These are phyloP conservation scores for Diaporthe velutina DNA, from an alignment of 2,329 filamentous ascomycete genomes.

Conservation along the genomic window DNA sequence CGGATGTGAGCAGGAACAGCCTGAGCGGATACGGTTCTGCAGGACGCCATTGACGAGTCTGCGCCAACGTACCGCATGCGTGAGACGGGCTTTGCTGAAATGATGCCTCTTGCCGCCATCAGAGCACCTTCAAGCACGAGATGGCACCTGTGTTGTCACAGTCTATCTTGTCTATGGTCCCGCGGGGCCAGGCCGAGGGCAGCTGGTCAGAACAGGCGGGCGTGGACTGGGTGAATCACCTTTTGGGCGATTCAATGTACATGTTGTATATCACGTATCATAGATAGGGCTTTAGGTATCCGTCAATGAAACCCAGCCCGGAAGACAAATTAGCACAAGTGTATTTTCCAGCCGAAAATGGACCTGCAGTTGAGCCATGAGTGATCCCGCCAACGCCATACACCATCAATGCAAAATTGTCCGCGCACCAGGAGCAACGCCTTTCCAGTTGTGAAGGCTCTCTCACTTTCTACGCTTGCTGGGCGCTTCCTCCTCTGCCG, in stretches of 20 bases:
- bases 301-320: neutral
- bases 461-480: slow-evolving; percentile 53
- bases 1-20: neutral
- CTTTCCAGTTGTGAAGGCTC: neutral
- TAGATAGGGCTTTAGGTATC: neutral
- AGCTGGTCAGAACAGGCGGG: neutral
- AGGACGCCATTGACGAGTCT: neutral
- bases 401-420: slow-evolving; percentile 36
- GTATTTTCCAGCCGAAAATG: slow-evolving; percentile 12
- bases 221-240: neutral
- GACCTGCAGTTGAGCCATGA: slow-evolving; percentile 6
- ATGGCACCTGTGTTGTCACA: neutral
- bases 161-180: neutral
- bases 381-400: slow-evolving; percentile 36
- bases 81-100: neutral
- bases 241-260: neutral
- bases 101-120: neutral
- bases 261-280: slow-evolving; percentile 1
- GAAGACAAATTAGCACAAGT: neutral
- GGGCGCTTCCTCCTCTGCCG: slow-evolving; percentile 50
- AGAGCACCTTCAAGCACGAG: neutral
- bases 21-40: neutral
- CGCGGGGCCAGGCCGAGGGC: neutral
- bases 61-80: neutral
- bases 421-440: neutral